These are phyloP conservation scores for Vickermania spadyakhi DNA, from an alignment of 208 protist species.

Conservation along the genomic window DNA sequence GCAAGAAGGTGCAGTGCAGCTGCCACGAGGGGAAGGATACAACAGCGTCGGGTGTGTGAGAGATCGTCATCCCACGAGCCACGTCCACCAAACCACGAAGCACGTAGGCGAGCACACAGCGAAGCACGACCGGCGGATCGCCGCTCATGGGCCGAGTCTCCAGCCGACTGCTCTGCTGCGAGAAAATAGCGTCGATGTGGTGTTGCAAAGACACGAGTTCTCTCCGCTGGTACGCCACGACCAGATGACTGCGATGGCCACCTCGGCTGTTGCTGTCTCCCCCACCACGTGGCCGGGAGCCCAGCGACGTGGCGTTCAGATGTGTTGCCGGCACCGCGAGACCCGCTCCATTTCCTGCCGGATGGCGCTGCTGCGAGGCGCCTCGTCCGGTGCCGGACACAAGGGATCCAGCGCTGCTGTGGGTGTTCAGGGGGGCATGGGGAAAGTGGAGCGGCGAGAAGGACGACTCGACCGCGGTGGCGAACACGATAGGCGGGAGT, in stretches of 20 bases:
- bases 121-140: constrained; percentile 22
- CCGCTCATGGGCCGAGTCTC: constrained; percentile 31
- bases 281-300: background rate
- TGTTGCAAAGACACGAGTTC: constrained; percentile 44
- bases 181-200: constrained; percentile 67
- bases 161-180: constrained; percentile 22
- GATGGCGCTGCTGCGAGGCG: too few species aligned
- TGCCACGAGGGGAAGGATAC: constrained; percentile 60
- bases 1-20: constrained; percentile 56
- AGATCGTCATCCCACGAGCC: background rate
- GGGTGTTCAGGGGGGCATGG: too few species aligned
- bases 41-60: background rate
- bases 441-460: background rate
- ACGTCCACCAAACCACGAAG: constrained; percentile 7
- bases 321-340: background rate
- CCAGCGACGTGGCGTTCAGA: constrained; percentile 4
- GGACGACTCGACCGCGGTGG: background rate
- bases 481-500: background rate
- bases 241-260: constrained; percentile 8
- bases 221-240: constrained; percentile 37
- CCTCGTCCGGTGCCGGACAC: background rate
- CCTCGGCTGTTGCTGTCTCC: constrained; percentile 4
- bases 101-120: constrained; percentile 41
- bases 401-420: background rate
- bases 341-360: background rate